Evolutionary conservation across 768 basidiomycete species (phyloP), one percentile per base, ranked within the genome.

Genomic region (Mrakia frigida): DNA sequence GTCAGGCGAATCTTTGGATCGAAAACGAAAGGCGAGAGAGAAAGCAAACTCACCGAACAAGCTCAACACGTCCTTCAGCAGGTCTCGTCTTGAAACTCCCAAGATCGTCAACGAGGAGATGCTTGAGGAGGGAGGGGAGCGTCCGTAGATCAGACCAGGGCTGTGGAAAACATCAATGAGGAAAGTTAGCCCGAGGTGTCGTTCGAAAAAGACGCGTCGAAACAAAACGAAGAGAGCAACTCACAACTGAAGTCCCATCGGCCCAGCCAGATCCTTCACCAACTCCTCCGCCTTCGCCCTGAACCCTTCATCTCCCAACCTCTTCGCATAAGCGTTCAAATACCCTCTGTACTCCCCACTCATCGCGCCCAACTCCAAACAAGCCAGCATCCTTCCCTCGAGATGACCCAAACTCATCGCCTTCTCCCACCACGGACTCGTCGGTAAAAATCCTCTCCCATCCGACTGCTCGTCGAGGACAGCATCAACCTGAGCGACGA

Each of bases 281-380:
- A 99, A 83, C 82, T 98, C 96, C 82, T 97, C 95, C 25, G 89
- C 94, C 82, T 95, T 94, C 52, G 86, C 90, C 78, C 88, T 86
- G 82, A 93, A 94, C 0, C 91, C 94, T 82, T 96, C 94, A 79
- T 97, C 92, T 50, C 91, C 93, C 59, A 98, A 85, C 84, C 88
- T 90, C 85, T 88, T 91, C 52, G 93, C 90, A 82, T 97, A 98
- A 79, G 88, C 79, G 74, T 89, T 79, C 79, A 98, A 81, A 74
- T 88, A 88, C 80, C 89, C 87, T 82, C 89, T 92, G 84, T 92
- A 97, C 84, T 98, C 97, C 69, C 85, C 83, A n/a, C 35, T 61
- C 16, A 89, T 88, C 81, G 93, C 94, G 31, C 93, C 92, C 50
- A 98, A 85, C 68, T 88, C 82, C 78, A 85, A 87, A 25, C 92